These are phyloP conservation scores for Stemphylium vesicarium DNA, from an alignment of 2,329 filamentous ascomycete genomes.

Conservation along the genomic window DNA sequence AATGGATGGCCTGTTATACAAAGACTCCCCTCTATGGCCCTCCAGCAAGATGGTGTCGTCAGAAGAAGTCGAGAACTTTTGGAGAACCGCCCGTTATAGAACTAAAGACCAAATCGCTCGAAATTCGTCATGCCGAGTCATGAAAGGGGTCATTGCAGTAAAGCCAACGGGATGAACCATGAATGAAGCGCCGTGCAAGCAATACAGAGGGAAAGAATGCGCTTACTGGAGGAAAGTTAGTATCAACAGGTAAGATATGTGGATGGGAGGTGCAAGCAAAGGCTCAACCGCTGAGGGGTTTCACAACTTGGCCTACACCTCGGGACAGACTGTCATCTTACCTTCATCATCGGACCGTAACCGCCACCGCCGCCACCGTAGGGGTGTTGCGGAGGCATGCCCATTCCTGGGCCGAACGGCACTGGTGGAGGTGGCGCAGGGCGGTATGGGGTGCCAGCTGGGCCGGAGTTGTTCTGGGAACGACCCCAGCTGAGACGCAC, in stretches of 20 bases:
- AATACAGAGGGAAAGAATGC: slow-evolving; percentile 45
- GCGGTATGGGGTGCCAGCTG: slow-evolving; percentile 93
- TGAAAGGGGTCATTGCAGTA: slow-evolving; percentile 47
- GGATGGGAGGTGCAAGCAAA: background rate
- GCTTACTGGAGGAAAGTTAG: slow-evolving; percentile 42
- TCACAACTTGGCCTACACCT: background rate
- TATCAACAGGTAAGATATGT: slow-evolving; percentile 7
- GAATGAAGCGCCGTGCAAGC: slow-evolving; percentile 43
- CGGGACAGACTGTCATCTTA: slow-evolving; percentile 38
- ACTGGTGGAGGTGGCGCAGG: slow-evolving; percentile 84
- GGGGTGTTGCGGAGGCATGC: slow-evolving; percentile 67
- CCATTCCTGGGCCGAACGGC: slow-evolving; percentile 67
- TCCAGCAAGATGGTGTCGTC: slow-evolving; percentile 45
- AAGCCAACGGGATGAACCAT: slow-evolving; percentile 44
- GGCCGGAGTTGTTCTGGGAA: slow-evolving; percentile 98
- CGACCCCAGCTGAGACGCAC: slow-evolving; percentile 97
- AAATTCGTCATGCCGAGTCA: slow-evolving; percentile 48
- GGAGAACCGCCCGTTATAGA: slow-evolving; percentile 45
- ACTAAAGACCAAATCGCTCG: slow-evolving; percentile 44
- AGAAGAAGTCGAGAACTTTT: slow-evolving; percentile 50
- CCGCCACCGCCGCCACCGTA: slow-evolving; percentile 57
- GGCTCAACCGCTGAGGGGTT: background rate
- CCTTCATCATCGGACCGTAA: slow-evolving; percentile 74
- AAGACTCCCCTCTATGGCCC: slow-evolving; percentile 43
- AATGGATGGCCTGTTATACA: slow-evolving; percentile 48